Conservation (phyloP, 1,139 yeast genomes). For the Candida sp. region DNA sequence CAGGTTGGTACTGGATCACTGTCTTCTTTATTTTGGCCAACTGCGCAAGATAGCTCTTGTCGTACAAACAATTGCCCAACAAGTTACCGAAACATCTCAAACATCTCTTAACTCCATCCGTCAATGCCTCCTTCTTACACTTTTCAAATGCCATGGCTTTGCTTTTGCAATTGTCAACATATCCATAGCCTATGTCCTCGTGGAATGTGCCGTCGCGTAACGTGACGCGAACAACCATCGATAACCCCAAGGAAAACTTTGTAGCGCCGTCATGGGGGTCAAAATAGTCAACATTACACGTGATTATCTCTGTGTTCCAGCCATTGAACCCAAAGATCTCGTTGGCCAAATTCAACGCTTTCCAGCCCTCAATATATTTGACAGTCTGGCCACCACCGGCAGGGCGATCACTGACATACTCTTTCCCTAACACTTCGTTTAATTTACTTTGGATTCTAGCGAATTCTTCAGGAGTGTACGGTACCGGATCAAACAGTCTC, state of each 20-base stretch:
- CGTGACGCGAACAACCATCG: constrained; percentile 73
- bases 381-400: constrained; percentile 76
- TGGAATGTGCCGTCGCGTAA: constrained; percentile 76
- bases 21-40: constrained; percentile 57
- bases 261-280: constrained; percentile 64
- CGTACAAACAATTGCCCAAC: constrained; percentile 79
- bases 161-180: constrained; percentile 70
- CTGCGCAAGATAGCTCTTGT: constrained; percentile 63
- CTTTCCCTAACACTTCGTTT: constrained; percentile 83
- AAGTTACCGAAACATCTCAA: constrained; percentile 82
- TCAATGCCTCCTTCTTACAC: constrained; percentile 80
- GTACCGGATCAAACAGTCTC: constrained; percentile 6
- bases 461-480: constrained; percentile 45
- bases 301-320: constrained; percentile 75
- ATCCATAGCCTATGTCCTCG: constrained; percentile 86
- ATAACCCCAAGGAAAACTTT: constrained; percentile 63
- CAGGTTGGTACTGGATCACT: constrained; percentile 57
- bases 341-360: constrained; percentile 76
- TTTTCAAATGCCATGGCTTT: constrained; percentile 81
- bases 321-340: constrained; percentile 84
- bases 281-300: constrained; percentile 69
- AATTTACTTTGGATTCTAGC: constrained; percentile 45
- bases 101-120: constrained; percentile 81
- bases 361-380: constrained; percentile 83
- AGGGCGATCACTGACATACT: constrained; percentile 80